A percentile compares a stretch with the other conserved stretches of the same genome.
Evolutionary conservation across 2,329 filamentous ascomycete genomes (phyloP).

Genomic region (Pseudodiploospora longispora): DNA sequence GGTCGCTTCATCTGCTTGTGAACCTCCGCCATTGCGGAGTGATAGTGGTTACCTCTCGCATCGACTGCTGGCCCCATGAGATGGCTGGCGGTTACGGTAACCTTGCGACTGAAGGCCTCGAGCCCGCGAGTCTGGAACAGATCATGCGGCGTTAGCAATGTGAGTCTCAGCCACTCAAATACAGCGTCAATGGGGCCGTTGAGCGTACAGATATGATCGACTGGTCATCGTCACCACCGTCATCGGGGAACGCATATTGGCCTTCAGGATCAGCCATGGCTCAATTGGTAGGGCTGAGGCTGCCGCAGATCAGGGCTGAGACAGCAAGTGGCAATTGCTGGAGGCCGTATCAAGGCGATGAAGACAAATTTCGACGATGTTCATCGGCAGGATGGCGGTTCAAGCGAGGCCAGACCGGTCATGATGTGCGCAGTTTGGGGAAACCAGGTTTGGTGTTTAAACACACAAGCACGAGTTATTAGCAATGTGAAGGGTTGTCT

Average conservation of each 20-base stretch:
- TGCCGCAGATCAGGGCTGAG: too few species aligned
- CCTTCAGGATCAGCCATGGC: slow-evolving; percentile 36
- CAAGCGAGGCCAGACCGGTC: too few species aligned
- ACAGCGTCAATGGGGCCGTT: slow-evolving; percentile 10
- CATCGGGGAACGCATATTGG: slow-evolving; percentile 38
- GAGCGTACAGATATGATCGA: slow-evolving; percentile 34
- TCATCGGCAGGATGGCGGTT: too few species aligned
- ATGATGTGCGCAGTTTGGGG: too few species aligned
- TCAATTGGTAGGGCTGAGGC: not conserved
- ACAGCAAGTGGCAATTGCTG: too few species aligned
- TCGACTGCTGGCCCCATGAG: slow-evolving; percentile 62
- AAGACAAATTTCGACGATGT: too few species aligned
- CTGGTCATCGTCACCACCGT: slow-evolving; percentile 39
- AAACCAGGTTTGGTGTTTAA: too few species aligned
- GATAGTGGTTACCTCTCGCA: slow-evolving; percentile 60
- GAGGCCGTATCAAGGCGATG: too few species aligned
- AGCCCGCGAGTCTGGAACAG: slow-evolving; percentile 66
- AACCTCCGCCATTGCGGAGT: slow-evolving; percentile 79
- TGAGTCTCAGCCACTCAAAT: not conserved
- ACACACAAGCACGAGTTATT: too few species aligned
- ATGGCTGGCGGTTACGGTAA: slow-evolving; percentile 86
- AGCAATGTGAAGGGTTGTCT: too few species aligned
- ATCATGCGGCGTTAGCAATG: slow-evolving; percentile 19
- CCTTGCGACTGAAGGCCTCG: slow-evolving; percentile 89
- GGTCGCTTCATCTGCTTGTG: slow-evolving; percentile 83